Base-by-base conservation (phyloP, 148 eudicot genomes). In the Dysphania ambrosioides region DNA sequence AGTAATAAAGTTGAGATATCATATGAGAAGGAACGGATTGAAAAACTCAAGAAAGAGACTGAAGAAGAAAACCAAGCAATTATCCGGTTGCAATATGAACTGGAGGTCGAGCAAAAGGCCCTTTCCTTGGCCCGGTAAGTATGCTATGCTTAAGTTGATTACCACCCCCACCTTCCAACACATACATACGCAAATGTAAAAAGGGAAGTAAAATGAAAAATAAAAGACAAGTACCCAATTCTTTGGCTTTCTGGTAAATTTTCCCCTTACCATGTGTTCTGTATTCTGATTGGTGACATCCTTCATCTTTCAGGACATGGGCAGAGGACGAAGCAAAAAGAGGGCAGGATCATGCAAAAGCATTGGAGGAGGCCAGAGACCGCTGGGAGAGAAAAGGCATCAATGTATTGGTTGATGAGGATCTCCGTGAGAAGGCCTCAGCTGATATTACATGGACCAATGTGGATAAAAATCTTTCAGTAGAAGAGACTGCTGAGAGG, bases 261-360 rank as follows among this genome's bases (percentile, higher is more conserved):
- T 31, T 36, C 66, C 58, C 73, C 32, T 6, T 27, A 30, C 29
- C 19, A 0, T 16, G 55, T 6, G 16, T 2, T 12, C 29, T 51
- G 31, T 34, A 78, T 57, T 41, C 26, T 74, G 70, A 12, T 63
- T 69, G 58, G 34, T 56, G 38, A 75, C 44, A 36, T 27, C 44
- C 53, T 24, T 66, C 77, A 34, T 57, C 23, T 60, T 80, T 68
- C 81, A 95, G 98, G 82, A 70, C 91, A 57, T 95, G 99, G 99
- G 99, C 99, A 6, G 99, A 95, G 79, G 97, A 95, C 18, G 99
- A 95, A 84, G 97, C 99, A 23, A 92, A 86, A 82, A 87, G 92
- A 86, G 97, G 92, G 76, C 93, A 92, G 78, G 97, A 95, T 73
- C 90, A 90, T 79, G 96, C 89, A 41, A 95, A 92, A 84, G 86